Evolutionary conservation across 257 asterid species (phyloP), one percentile per base, ranked within the genome.

Genomic region (Asclepias syriaca): DNA sequence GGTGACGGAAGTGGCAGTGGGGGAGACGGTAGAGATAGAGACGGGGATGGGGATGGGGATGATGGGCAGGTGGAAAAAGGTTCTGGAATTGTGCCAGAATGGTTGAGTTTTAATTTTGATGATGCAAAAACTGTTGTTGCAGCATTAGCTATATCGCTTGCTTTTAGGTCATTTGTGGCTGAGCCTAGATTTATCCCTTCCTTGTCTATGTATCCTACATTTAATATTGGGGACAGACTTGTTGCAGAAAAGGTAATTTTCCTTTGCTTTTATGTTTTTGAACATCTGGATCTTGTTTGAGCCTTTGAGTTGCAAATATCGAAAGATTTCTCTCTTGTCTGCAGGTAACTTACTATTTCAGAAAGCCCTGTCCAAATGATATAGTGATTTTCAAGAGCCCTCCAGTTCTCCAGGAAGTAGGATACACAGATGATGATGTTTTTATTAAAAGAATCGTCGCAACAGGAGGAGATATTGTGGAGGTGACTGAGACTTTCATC

Each of bases 151-250:
- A 69, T 93, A 53, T 93, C 98, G 24, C 80, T 93, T 68, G 96
- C 96, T 29, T 93, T 93, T 70, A 82, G 98, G 79, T 78, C 93
- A 40, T 93, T 90, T 77, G 86, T 93, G 66, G 97, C 98, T 71
- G 98, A 93, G 93, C 98, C 98, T 16, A 84, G 98, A 84, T 93
- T 48, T 66, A 93, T 93, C 78, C 98, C 98, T 76, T 93, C 98
- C 2, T 53, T 93, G 82, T 93, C 98, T 49, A 93, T 93, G 98
- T 93, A 79, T 82, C 97, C 98, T 18, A 93, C 97, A 15, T 93
- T 93, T 83, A 97, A 93, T 74, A 93, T 90, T 78, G 98, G 97
- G 51, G 98, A 93, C 72, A 78, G 97, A 76, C 71, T 93, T 84
- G 96, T 93, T 1, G 98, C 98, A 75, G 98, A 90, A 79, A 93